Percentiles rank a stretch among this genome's conserved stretches.
These are phyloP conservation scores for Backusella mclennaniae DNA, from an alignment of 192 early-diverging fungal genomes.

Conservation along the genomic window DNA sequence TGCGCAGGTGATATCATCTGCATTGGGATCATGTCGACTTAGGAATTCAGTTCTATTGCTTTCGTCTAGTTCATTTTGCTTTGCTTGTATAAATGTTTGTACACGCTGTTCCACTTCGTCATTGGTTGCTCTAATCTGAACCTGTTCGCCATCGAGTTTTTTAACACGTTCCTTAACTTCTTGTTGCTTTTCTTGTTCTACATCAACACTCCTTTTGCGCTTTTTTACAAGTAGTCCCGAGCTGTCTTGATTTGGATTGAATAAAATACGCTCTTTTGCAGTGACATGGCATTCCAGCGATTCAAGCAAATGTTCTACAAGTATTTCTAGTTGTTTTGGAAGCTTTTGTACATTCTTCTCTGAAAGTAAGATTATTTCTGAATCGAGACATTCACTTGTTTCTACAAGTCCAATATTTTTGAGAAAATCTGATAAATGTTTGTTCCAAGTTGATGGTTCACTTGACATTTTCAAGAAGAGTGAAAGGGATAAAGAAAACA, in stretches of 20 bases:
- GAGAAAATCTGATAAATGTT: conserved; percentile 20
- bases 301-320: conserved; percentile 22
- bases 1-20: conserved; percentile 54
- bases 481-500: not conserved
- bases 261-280: conserved; percentile 16
- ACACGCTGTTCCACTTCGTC: conserved; percentile 33
- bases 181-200: not conserved
- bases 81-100: conserved; percentile 34
- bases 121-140: conserved; percentile 37
- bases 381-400: conserved; percentile 25
- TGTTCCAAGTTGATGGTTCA: conserved; percentile 14
- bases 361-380: conserved; percentile 27
- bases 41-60: conserved; percentile 42
- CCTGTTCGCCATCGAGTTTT: conserved; percentile 30
- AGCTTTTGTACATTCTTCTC: conserved; percentile 12
- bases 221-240: conserved; percentile 6
- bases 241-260: not conserved
- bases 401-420: conserved; percentile 25
- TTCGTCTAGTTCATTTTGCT: conserved; percentile 37
- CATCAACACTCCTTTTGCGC: conserved; percentile 4
- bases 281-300: conserved; percentile 20
- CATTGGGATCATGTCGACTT: conserved; percentile 27
- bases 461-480: conserved; percentile 8
- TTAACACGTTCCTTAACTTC: conserved; percentile 19
- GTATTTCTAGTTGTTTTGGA: conserved; percentile 18